phyloP scores from a whole-genome alignment of 176 grass and related monocot genomes.

The Raddia guianensis region DNA sequence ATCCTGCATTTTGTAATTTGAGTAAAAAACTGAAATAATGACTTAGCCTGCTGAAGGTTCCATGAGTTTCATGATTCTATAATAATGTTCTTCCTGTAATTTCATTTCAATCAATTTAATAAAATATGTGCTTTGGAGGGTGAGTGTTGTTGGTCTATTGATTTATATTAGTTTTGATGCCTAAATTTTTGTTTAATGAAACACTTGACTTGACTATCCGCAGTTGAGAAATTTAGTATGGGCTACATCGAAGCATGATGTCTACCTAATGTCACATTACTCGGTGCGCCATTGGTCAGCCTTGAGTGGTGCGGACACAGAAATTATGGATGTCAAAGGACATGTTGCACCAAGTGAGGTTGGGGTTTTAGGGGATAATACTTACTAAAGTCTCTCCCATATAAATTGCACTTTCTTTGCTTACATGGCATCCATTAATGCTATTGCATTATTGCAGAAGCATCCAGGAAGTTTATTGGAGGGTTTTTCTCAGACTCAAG shows the following conservation, averaged over 20 bases:
- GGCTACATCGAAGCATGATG: conserved; percentile 87
- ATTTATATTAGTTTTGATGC: too few species aligned
- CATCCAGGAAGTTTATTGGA: conserved; percentile 69
- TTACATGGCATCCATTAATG: conserved; percentile 27
- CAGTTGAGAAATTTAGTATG: conserved; percentile 90
- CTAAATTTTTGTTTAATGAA: background rate
- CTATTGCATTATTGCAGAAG: conserved; percentile 54
- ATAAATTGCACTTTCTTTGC: background rate
- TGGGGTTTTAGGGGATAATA: background rate
- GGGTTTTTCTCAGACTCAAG: conserved; percentile 76
- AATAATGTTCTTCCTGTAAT: too few species aligned
- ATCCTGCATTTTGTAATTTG: too few species aligned
- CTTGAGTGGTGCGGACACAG: conserved; percentile 49
- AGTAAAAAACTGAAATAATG: too few species aligned
- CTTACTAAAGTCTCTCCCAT: background rate
- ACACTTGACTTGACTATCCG: conserved; percentile 29
- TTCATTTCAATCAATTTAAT: too few species aligned
- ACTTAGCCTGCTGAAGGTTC: too few species aligned
- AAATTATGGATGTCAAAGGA: conserved; percentile 78
- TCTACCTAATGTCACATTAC: conserved; percentile 66
- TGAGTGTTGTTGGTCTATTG: too few species aligned
- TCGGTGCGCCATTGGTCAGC: conserved; percentile 78
- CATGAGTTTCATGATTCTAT: too few species aligned
- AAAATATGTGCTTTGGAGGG: too few species aligned
- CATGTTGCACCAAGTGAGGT: conserved; percentile 80